These are phyloP conservation scores for Boletellus emodensis DNA, from an alignment of 768 basidiomycete genomes.

Conservation along the genomic window DNA sequence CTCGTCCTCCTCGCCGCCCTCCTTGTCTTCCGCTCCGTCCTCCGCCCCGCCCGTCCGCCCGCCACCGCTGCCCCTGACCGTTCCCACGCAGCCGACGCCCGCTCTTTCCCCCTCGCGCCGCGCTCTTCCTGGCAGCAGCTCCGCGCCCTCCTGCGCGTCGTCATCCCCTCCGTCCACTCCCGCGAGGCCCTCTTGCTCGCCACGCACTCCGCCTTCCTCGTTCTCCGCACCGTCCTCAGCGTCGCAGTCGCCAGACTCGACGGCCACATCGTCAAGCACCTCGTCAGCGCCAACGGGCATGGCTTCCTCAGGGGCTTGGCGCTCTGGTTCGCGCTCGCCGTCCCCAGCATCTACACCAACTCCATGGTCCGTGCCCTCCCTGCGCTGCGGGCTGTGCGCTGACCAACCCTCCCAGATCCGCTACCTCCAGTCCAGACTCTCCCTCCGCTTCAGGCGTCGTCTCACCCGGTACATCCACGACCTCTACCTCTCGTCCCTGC, in stretches of 20 bases:
- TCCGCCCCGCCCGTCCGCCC: constrained; percentile 18
- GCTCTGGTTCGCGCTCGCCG: constrained; percentile 85
- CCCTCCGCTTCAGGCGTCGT: constrained; percentile 77
- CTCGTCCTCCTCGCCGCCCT: constrained; percentile 43
- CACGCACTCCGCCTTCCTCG: constrained; percentile 80
- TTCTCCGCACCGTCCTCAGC: constrained; percentile 82
- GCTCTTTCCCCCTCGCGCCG: constrained; percentile 57
- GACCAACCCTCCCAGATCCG: constrained; percentile 57
- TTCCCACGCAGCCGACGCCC: constrained; percentile 53
- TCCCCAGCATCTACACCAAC: constrained; percentile 95
- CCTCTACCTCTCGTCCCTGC: constrained; percentile 77
- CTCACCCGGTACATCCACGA: constrained; percentile 90
- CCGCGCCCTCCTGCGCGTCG: constrained; percentile 65
- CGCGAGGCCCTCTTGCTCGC: constrained; percentile 72
- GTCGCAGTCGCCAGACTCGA: constrained; percentile 86
- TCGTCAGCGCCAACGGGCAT: constrained; percentile 81
- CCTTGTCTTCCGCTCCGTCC: constrained; percentile 49
- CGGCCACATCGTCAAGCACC: constrained; percentile 81
- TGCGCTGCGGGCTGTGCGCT: neutral
- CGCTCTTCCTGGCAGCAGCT: constrained; percentile 68
- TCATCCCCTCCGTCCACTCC: constrained; percentile 56
- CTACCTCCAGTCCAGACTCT: constrained; percentile 82
- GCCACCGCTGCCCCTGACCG: constrained; percentile 58
- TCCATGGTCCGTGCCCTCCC: constrained; percentile 60
- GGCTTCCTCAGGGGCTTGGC: constrained; percentile 81